These are phyloP conservation scores for Vachellia pachyceras DNA, from an alignment of 306 rosid genomes.

Conservation along the genomic window DNA sequence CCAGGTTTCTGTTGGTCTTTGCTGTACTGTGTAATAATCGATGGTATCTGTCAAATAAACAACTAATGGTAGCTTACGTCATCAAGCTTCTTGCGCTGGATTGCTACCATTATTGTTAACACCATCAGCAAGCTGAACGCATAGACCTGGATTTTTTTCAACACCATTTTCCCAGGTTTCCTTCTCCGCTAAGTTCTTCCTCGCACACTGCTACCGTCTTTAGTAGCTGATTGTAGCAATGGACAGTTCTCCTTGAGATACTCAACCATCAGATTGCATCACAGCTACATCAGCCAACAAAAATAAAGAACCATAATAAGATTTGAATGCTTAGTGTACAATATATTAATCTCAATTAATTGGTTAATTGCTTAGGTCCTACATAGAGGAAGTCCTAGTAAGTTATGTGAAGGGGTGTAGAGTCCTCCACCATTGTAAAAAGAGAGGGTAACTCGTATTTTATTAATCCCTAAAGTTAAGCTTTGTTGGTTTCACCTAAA, in stretches of 20 bases:
- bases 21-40: constrained; percentile 30
- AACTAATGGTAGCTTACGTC: constrained; percentile 32
- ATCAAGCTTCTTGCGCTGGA: constrained; percentile 74
- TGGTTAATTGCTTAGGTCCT: too few relatives aligned
- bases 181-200: constrained; percentile 89
- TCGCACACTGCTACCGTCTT: constrained; percentile 94
- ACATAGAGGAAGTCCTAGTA: too few relatives aligned
- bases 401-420: too few relatives aligned
- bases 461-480: too few relatives aligned
- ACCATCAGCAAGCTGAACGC: constrained; percentile 83
- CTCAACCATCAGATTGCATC: constrained; percentile 93
- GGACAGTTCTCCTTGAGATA: constrained; percentile 92
- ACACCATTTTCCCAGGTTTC: constrained; percentile 87
- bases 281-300: constrained; percentile 68
- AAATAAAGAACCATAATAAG: constrained; percentile 19
- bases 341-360: too few relatives aligned
- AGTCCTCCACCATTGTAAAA: too few relatives aligned
- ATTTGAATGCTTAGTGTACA: constrained; percentile 9
- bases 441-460: too few relatives aligned
- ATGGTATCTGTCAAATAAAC: constrained; percentile 30
- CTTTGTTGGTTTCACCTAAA: too few relatives aligned
- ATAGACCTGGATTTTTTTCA: constrained; percentile 68
- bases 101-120: constrained; percentile 70
- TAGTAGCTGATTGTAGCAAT: constrained; percentile 84
- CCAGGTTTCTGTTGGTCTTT: constrained; percentile 24